Evolutionary conservation across 352 stramenopile species (phyloP).

Genomic region (Phytophthora hybrid): DNA sequence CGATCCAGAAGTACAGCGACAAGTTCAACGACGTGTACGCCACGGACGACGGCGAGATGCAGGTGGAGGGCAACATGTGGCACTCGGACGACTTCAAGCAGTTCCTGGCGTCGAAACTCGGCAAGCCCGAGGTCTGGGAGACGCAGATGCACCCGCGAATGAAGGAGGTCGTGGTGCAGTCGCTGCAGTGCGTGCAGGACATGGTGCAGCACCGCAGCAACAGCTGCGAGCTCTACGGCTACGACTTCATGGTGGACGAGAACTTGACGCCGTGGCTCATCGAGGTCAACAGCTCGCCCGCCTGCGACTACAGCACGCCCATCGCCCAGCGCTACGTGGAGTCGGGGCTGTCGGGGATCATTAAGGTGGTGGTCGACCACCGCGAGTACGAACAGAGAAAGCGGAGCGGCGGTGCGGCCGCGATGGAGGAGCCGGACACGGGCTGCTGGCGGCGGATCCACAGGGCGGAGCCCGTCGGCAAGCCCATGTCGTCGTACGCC

Average conservation of each 20-base stretch:
- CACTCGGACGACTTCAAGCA: conserved; percentile 81
- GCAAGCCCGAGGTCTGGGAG: conserved; percentile 51
- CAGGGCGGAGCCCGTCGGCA: conserved; percentile 68
- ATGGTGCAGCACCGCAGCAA: conserved; percentile 89
- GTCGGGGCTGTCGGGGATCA: conserved; percentile 79
- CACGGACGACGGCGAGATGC: conserved; percentile 68
- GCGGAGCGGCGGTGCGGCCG: conserved; percentile 27
- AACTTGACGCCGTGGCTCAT: conserved; percentile 90
- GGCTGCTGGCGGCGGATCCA: conserved; percentile 74
- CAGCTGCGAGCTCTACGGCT: conserved; percentile 94
- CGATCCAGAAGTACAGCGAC: conserved; percentile 92
- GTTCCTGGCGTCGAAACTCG: conserved; percentile 50
- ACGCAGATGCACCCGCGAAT: conserved; percentile 77
- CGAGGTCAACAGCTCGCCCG: conserved; percentile 94
- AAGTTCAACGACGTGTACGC: conserved; percentile 88
- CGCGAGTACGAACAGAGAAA: conserved; percentile 71
- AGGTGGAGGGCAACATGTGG: conserved; percentile 77
- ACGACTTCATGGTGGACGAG: conserved; percentile 95
- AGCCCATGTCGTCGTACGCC: conserved; percentile 69
- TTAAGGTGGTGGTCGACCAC: conserved; percentile 92
- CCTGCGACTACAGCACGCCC: conserved; percentile 94
- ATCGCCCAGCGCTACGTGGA: conserved; percentile 92
- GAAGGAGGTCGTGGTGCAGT: conserved; percentile 87
- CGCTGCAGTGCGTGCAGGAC: conserved; percentile 90
- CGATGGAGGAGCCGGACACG: conserved; percentile 57